These are phyloP conservation scores for Balamuthia mandrillaris DNA, from an alignment of 208 protist genomes.

Conservation along the genomic window DNA sequence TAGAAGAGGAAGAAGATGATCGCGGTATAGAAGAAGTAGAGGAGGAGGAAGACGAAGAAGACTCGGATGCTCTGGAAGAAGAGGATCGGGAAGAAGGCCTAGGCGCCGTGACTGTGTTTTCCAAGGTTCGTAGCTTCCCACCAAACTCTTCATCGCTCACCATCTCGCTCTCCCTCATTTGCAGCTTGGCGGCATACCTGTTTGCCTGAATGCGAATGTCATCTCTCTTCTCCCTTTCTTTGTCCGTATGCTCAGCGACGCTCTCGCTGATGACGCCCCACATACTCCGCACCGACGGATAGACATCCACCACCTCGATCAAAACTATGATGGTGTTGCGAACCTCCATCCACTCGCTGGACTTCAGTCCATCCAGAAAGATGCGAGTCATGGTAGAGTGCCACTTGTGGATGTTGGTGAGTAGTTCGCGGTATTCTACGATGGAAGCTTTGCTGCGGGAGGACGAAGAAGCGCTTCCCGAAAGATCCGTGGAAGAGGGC, in stretches of 20 bases:
- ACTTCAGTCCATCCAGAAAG: constrained; percentile 11
- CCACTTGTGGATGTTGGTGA: constrained; percentile 34
- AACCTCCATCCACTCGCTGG: constrained; percentile 46
- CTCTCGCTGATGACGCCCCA: neutral
- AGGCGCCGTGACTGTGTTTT: too few relatives aligned
- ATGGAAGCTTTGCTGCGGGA: constrained; percentile 34
- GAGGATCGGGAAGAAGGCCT: too few relatives aligned
- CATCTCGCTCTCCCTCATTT: neutral
- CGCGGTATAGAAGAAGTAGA: too few relatives aligned
- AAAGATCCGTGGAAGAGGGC: neutral
- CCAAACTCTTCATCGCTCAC: neutral
- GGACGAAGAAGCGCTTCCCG: neutral
- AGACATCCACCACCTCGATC: neutral
- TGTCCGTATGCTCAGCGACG: neutral
- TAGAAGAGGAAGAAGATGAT: too few relatives aligned
- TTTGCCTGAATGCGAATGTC: neutral
- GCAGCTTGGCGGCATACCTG: neutral
- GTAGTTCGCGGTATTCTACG: neutral
- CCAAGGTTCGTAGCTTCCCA: too few relatives aligned
- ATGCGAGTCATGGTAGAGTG: neutral
- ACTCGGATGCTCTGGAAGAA: too few relatives aligned
- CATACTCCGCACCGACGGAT: neutral
- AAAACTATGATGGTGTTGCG: neutral
- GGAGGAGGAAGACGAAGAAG: too few relatives aligned
- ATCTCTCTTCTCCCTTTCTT: neutral